phyloP scores from a whole-genome alignment of 176 grass and related monocot genomes.

The Pharus latifolius region DNA sequence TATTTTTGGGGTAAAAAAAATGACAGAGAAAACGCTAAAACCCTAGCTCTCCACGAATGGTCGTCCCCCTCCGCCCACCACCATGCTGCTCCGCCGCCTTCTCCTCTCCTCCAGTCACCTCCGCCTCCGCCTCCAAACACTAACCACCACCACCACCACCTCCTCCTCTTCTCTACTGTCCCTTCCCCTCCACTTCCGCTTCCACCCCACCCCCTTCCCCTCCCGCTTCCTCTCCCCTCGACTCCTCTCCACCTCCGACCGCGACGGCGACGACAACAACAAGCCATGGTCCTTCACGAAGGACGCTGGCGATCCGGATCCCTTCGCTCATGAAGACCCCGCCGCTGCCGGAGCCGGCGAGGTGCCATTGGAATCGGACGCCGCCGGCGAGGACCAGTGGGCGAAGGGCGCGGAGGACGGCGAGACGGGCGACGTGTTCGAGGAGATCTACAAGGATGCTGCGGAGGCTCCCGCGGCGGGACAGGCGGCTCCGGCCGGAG shows the following conservation, averaged over 20 bases:
- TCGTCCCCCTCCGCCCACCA: slow-evolving; percentile 19
- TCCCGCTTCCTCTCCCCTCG: slow-evolving; percentile 13
- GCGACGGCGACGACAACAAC: slow-evolving; percentile 30
- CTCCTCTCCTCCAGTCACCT: slow-evolving; percentile 32
- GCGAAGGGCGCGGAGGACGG: slow-evolving; percentile 18
- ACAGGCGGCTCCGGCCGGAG: not conserved
- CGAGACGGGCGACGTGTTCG: slow-evolving; percentile 26
- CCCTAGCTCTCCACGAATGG: slow-evolving; percentile 32
- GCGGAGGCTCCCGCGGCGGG: not conserved
- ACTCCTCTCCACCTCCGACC: slow-evolving; percentile 41
- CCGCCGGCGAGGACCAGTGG: slow-evolving; percentile 18
- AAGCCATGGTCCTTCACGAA: slow-evolving; percentile 29
- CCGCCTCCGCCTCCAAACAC: slow-evolving; percentile 19
- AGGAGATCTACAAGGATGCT: slow-evolving; percentile 36
- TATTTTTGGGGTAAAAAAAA: too few species aligned
- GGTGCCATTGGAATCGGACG: not conserved
- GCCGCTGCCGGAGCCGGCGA: not conserved
- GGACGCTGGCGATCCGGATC: slow-evolving; percentile 26
- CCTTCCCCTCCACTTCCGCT: not conserved
- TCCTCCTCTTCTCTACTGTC: not conserved
- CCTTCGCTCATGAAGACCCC: slow-evolving; percentile 20
- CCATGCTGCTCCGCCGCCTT: slow-evolving; percentile 63
- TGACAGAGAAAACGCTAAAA: slow-evolving; percentile 60
- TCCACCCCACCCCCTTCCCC: not conserved
- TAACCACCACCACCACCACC: not conserved